Evolutionary conservation across 352 stramenopile genomes (phyloP).

Genomic region (Pythium oligandrum): DNA sequence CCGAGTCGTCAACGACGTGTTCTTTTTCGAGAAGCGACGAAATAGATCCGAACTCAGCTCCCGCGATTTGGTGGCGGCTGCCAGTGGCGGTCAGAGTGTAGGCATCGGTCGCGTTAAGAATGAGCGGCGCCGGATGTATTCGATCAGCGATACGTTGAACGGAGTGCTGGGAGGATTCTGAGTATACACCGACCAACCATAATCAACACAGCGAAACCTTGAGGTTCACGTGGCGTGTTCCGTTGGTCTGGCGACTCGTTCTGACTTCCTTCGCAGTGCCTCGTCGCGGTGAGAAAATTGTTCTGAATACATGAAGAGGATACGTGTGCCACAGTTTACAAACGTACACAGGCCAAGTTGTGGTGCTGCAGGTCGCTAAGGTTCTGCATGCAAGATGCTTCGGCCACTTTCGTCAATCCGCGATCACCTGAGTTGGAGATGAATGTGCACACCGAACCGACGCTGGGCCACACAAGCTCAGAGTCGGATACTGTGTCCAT

Average conservation of each 20-base stretch:
- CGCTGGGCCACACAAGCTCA: too few relatives aligned
- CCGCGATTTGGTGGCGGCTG: conserved; percentile 29
- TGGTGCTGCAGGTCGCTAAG: too few relatives aligned
- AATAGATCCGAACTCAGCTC: conserved; percentile 13
- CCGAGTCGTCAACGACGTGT: conserved; percentile 77
- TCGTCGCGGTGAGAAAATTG: too few relatives aligned
- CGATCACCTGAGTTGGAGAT: too few relatives aligned
- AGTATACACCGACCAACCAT: conserved; percentile 3
- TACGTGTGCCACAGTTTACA: too few relatives aligned
- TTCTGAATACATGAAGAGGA: too few relatives aligned
- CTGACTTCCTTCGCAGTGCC: too few relatives aligned
- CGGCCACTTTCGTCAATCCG: too few relatives aligned
- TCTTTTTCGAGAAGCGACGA: conserved; percentile 76
- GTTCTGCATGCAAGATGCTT: too few relatives aligned
- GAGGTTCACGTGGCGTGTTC: neutral
- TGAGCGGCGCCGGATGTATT: conserved; percentile 66
- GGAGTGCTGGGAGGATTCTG: conserved; percentile 66
- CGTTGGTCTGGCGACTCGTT: neutral
- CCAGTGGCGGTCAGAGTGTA: conserved; percentile 53
- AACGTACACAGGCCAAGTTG: too few relatives aligned
- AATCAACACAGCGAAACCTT: neutral
- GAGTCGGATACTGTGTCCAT: too few relatives aligned
- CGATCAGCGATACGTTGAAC: conserved; percentile 73
- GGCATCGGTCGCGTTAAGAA: conserved; percentile 68
- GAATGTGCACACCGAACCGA: too few relatives aligned